Evolutionary conservation across 352 stramenopile genomes (phyloP), one percentile per base, ranked within the genome.

Genomic region (Globisporangium acanthophoron): DNA sequence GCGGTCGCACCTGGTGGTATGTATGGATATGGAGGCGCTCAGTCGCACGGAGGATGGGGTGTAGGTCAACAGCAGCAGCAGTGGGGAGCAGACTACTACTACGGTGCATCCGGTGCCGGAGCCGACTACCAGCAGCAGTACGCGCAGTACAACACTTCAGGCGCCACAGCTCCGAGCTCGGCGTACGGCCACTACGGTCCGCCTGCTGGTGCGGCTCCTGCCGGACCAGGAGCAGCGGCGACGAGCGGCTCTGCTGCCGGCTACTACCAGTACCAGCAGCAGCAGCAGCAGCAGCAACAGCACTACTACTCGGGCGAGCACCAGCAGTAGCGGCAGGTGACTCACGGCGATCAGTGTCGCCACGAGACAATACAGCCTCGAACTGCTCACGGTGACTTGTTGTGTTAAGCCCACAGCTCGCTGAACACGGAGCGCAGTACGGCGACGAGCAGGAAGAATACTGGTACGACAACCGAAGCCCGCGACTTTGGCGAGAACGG

Each of bases 11-110:
- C 69, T 6, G 52, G 59, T 13, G 70, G 62, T 52, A 58, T 24
- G 0, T 83, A 85, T 47, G 41, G 51, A 44, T 45, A 52, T n/a
- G 63, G 59, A 18, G 41, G 35, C 5, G 20, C 39, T 7, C 59
- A 67, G 13, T 8, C 49, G 27, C 59, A 68, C 50, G 46, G 21
- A 2, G 46, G 29, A 2, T 73, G 64, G 66, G 53, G 62, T 20
- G 55, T 45, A 18, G 61, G 47, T 7, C 53, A 62, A n/a, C 63
- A 69, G 41, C 64, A 66, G 43, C 56, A 67, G 35, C 62, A 71
- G 35, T 70, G 69, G 55, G 58, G 56, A 21, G 61, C 47, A 21
- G 80, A 87, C 54, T 72, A 78, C 54, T 85, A 85, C 66, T 85
- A 82, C 50, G 69, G 69, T 7, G 57, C 45, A 55, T 58, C 64